Evolutionary conservation across 83 land plant genomes (phyloP).

Genomic region (Diphasiastrum complanatum): DNA sequence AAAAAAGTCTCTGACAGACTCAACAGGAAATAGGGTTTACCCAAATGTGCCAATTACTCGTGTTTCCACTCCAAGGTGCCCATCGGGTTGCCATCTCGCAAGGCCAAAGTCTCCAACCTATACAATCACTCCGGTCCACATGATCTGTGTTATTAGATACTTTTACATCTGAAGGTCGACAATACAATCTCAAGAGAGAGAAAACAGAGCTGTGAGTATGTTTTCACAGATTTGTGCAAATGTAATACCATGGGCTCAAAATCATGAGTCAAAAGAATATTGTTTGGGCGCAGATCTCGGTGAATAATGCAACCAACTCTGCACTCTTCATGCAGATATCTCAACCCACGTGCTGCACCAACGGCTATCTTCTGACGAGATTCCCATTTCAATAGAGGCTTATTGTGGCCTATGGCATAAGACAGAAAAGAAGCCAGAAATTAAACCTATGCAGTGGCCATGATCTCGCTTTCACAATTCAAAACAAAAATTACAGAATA

Average conservation of each 20-base stretch:
- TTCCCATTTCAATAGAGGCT: conserved; percentile 52
- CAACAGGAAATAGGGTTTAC: conserved; percentile 20
- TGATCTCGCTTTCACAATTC: no score
- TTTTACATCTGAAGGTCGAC: background rate
- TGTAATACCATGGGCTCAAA: conserved; percentile 80
- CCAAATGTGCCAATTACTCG: conserved; percentile 84
- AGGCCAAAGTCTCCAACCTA: conserved; percentile 94
- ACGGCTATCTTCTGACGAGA: conserved; percentile 73
- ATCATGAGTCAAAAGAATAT: conserved; percentile 84
- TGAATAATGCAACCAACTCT: conserved; percentile 89
- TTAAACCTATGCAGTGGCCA: no score
- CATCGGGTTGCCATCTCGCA: conserved; percentile 84
- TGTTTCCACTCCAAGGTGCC: conserved; percentile 62
- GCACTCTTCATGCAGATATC: conserved; percentile 89
- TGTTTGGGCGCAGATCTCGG: conserved; percentile 84
- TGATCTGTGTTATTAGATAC: background rate
- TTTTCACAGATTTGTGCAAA: background rate
- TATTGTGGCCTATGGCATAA: conserved; percentile 34
- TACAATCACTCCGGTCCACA: background rate
- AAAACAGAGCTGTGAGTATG: no score
- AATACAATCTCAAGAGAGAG: no score
- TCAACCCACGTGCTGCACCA: conserved; percentile 75
- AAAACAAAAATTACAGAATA: no score
- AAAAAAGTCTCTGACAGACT: background rate
- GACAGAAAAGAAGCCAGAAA: background rate